Conservation (phyloP, 2,329 filamentous ascomycete genomes). For the Metarhizium robertsii region DNA sequence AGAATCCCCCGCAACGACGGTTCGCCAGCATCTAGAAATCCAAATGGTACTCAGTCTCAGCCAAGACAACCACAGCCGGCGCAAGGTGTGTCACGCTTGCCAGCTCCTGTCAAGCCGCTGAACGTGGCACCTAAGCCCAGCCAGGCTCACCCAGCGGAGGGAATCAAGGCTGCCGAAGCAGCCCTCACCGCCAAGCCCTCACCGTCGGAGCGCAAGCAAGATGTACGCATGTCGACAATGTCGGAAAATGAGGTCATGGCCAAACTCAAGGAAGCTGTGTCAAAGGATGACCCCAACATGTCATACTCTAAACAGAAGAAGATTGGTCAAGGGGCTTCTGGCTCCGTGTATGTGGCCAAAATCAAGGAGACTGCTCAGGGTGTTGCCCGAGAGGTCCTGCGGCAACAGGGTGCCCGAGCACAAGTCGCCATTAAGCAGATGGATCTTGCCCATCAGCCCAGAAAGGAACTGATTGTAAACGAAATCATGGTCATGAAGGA, state of each 20-base stretch:
- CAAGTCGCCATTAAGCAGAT: slow-evolving; percentile 99
- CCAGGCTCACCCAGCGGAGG: slow-evolving; percentile 43
- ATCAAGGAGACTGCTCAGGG: slow-evolving; percentile 85
- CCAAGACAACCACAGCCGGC: slow-evolving; percentile 36
- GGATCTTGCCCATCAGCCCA: slow-evolving; percentile 93
- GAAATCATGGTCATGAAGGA: slow-evolving; percentile 99
- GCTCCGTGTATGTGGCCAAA: slow-evolving; percentile 95
- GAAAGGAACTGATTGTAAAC: slow-evolving; percentile 97
- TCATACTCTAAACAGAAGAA: slow-evolving; percentile 99
- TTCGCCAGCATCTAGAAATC: slow-evolving; percentile 44
- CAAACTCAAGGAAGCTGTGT: slow-evolving; percentile 87
- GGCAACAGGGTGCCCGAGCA: slow-evolving; percentile 68
- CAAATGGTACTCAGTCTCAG: slow-evolving; percentile 42
- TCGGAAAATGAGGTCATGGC: slow-evolving; percentile 95
- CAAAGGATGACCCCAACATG: slow-evolving; percentile 86
- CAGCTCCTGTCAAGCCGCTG: slow-evolving; percentile 64
- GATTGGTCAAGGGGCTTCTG: slow-evolving; percentile 96
- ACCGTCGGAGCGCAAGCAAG: slow-evolving; percentile 67
- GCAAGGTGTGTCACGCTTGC: slow-evolving; percentile 38
- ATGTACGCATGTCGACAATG: slow-evolving; percentile 98
- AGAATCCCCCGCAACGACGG: slow-evolving; percentile 39
- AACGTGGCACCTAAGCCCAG: slow-evolving; percentile 63
- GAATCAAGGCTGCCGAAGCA: slow-evolving; percentile 81
- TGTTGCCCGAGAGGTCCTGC: slow-evolving; percentile 70
- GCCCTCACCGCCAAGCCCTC: slow-evolving; percentile 77